Base-by-base conservation (phyloP, 208 protist genomes). In the Kentomonas sorsogonicus region DNA sequence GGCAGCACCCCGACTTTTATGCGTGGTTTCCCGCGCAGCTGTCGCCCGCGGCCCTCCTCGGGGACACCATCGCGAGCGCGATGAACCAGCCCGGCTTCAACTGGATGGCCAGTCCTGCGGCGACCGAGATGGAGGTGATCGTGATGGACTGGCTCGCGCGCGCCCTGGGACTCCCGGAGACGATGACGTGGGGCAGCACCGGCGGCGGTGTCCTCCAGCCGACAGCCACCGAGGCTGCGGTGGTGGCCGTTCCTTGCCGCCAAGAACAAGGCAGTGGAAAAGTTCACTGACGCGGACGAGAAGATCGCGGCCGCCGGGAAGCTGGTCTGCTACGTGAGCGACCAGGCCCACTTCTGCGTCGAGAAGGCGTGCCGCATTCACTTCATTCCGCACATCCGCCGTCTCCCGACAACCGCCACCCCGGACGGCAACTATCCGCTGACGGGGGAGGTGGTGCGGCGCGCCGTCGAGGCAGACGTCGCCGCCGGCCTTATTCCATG, bases 1-100 rank as follows among this genome's bases (percentile, higher is more conserved):
- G 83, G 79, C 83, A 90, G 64, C 69, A 74, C 63, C 65, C 70
- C n/a, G 57, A 73, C 43, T 86, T 86, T 48, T 78, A 74, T 53
- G 68, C 75, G 2, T 83, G 56, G 56, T 85, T 83, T 40, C 78
- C 83, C 18, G 70, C 74, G 22, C 73, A 79, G 53, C 20, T 74
- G 11, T 79, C 72, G 2, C 69, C 79, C 7, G 63, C 79, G 0
- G 63, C 79, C 27, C 56, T 86, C 15, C 69, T 86, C 10, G 83
- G 76, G n/a, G 79, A 87, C 57, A 74, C 76, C 43, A 26, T 87
- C 11, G 66, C 70, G 6, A 74, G 43, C 25, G 43, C 61, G 10
- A 62, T 87, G 29, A 74, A 70, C 39, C 77, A 77, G 40, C 59
- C 79, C 2, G 79, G 78, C 30, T 85, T 86, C 51, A 79, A 69